These are phyloP conservation scores for Platanus orientalis DNA, from an alignment of 164 flowering plant genomes.

Conservation along the genomic window DNA sequence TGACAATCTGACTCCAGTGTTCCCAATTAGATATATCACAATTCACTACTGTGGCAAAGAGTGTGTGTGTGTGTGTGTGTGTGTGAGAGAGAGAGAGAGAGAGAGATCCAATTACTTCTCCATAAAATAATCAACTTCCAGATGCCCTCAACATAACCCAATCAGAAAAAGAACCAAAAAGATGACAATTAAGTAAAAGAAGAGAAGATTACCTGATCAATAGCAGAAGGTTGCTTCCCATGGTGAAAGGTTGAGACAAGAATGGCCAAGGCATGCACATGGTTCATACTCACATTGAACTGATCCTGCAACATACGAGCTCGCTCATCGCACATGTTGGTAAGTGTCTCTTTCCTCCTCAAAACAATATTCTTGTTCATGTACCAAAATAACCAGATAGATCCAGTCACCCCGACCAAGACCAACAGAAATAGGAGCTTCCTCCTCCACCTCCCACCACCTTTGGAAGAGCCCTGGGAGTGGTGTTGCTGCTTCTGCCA, in stretches of 20 bases:
- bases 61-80: no score
- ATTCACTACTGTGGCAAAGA: no score
- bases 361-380: conserved; percentile 29
- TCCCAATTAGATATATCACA: no score
- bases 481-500: conserved; percentile 38
- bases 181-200: no score
- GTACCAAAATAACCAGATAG: conserved; percentile 53
- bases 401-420: conserved; percentile 36
- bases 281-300: conserved; percentile 94
- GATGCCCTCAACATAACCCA: neutral
- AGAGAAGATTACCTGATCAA: conserved; percentile 81
- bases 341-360: conserved; percentile 58
- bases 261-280: conserved; percentile 93
- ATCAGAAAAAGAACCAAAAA: neutral
- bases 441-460: conserved; percentile 65
- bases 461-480: conserved; percentile 29
- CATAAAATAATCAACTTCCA: neutral
- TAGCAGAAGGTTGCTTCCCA: conserved; percentile 79
- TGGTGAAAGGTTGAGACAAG: conserved; percentile 91
- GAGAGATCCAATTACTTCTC: neutral
- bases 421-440: conserved; percentile 51
- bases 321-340: conserved; percentile 92
- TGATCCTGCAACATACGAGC: conserved; percentile 97
- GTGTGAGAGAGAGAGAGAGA: no score
- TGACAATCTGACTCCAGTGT: no score